A percentile compares a stretch with the other conserved stretches of the same genome.
phyloP scores from a whole-genome alignment of 73 alveolate genomes.

The Effrenium voratum region DNA sequence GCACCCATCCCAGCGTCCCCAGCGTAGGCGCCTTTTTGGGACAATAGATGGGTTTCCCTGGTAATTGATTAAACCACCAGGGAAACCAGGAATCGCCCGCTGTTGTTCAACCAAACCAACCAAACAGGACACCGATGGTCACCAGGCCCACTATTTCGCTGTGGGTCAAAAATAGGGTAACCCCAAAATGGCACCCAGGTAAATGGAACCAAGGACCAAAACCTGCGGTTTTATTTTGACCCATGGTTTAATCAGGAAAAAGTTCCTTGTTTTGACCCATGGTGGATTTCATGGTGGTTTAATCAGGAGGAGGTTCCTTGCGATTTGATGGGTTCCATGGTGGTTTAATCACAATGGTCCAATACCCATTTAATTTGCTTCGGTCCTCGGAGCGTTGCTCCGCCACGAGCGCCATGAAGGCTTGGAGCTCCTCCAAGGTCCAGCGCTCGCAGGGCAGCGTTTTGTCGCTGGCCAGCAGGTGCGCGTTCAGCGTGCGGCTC shows the following conservation, averaged over 20 bases:
- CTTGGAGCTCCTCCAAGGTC: constrained; percentile 35
- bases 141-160: too few relatives aligned
- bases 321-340: background rate
- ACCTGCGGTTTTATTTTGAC: background rate
- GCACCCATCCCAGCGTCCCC: too few relatives aligned
- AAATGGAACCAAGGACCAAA: background rate
- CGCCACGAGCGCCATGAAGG: constrained; percentile 35
- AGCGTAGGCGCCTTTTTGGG: too few relatives aligned
- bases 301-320: background rate
- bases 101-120: too few relatives aligned
- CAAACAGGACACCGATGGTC: too few relatives aligned
- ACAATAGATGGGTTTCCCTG: too few relatives aligned
- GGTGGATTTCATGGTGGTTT: background rate
- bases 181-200: too few relatives aligned
- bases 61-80: too few relatives aligned
- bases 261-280: background rate
- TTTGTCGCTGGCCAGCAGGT: background rate
- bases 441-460: constrained; percentile 51
- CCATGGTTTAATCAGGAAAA: background rate
- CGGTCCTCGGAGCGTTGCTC: constrained; percentile 17
- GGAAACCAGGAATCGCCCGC: too few relatives aligned
- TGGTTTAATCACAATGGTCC: background rate
- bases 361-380: too few relatives aligned
- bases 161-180: too few relatives aligned
- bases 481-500: constrained; percentile 39